phyloP scores from a whole-genome alignment of 2,329 filamentous ascomycete species.

The Domatiomyces catenatus region DNA sequence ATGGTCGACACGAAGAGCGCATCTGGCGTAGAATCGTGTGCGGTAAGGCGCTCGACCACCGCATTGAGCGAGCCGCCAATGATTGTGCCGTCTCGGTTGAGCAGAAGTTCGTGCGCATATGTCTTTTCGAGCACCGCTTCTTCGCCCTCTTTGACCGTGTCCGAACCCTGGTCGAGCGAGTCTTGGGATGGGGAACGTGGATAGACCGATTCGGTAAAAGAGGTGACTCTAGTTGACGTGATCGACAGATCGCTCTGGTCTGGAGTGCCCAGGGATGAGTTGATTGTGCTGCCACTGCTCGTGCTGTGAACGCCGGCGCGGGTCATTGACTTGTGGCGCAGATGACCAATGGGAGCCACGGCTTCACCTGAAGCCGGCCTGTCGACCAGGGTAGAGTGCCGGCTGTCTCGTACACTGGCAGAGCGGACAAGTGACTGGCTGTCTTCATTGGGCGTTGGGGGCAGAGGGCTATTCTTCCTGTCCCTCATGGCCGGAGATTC shows the following conservation, averaged over 20 bases:
- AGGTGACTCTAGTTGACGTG: constrained; percentile 75
- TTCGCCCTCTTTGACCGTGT: constrained; percentile 57
- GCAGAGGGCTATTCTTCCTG: not conserved
- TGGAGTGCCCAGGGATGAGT: constrained; percentile 41
- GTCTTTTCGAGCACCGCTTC: constrained; percentile 88
- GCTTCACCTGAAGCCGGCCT: not conserved
- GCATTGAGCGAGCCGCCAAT: constrained; percentile 80
- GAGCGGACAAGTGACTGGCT: not conserved
- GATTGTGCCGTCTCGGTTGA: constrained; percentile 91
- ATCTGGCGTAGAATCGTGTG: constrained; percentile 83
- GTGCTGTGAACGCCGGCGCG: constrained; percentile 34
- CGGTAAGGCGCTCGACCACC: constrained; percentile 84
- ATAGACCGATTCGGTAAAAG: constrained; percentile 21
- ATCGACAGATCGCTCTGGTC: constrained; percentile 66
- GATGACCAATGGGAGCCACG: not conserved
- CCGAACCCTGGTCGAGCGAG: constrained; percentile 49
- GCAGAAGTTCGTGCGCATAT: constrained; percentile 76
- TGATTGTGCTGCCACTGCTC: constrained; percentile 58
- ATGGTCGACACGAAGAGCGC: constrained; percentile 85
- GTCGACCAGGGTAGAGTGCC: not conserved
- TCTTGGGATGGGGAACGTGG: constrained; percentile 55
- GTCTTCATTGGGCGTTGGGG: not conserved
- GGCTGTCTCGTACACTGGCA: not conserved
- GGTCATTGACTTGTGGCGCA: constrained; percentile 2
- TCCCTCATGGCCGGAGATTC: not conserved